phyloP scores from a whole-genome alignment of 768 basidiomycete species.

The Calvatia gigantea region DNA sequence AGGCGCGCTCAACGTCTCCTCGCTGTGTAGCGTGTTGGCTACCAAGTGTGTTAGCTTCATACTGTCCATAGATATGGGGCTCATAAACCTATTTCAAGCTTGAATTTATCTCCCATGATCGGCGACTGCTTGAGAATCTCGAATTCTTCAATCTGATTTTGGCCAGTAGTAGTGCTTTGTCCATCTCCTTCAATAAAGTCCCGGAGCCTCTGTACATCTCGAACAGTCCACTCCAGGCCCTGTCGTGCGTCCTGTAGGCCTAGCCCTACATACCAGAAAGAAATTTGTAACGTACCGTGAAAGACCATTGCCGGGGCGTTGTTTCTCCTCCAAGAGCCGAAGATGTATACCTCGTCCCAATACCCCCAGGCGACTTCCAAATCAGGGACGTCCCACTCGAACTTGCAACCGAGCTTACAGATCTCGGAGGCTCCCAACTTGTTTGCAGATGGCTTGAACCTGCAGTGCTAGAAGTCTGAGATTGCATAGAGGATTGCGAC shows the following conservation, averaged over 20 bases:
- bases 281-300: conserved; percentile 39
- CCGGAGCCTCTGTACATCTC: conserved; percentile 51
- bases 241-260: conserved; percentile 21
- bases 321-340: conserved; percentile 31
- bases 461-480: conserved; percentile 19
- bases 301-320: conserved; percentile 61
- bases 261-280: background rate
- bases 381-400: conserved; percentile 18
- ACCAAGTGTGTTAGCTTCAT: conserved; percentile 8
- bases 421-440: conserved; percentile 28
- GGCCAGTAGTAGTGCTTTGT: conserved; percentile 21
- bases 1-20: conserved; percentile 19
- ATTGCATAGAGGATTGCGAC: conserved; percentile 32
- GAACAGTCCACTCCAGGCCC: conserved; percentile 75
- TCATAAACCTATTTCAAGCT: conserved; percentile 62
- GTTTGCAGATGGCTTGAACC: conserved; percentile 21
- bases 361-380: conserved; percentile 14
- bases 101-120: conserved; percentile 66
- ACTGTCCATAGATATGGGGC: background rate
- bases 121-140: conserved; percentile 65
- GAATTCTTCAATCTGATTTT: conserved; percentile 35
- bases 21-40: conserved; percentile 22
- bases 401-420: conserved; percentile 22
- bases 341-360: conserved; percentile 17
- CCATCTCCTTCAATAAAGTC: conserved; percentile 52